phyloP scores from a whole-genome alignment of 768 basidiomycete species.

The Suillus subluteus region DNA sequence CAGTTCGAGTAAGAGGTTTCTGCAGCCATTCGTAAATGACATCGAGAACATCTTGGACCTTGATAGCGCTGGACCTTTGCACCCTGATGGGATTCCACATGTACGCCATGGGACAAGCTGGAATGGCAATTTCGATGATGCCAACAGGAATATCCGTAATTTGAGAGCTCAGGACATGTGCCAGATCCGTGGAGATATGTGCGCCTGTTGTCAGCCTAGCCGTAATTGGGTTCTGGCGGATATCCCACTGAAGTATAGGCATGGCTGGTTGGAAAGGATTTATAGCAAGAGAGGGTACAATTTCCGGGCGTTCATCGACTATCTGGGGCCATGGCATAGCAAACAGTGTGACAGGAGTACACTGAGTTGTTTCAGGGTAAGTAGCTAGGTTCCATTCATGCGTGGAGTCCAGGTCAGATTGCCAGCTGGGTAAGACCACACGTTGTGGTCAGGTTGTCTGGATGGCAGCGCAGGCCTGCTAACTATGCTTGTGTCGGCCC shows the following conservation, averaged over 20 bases:
- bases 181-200: constrained; percentile 27
- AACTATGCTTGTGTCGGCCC: neutral
- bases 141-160: constrained; percentile 26
- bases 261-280: constrained; percentile 35
- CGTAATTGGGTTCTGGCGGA: constrained; percentile 35
- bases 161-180: constrained; percentile 26
- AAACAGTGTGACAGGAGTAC: constrained; percentile 33
- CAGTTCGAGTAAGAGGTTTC: constrained; percentile 38
- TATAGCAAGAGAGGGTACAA: constrained; percentile 33
- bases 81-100: constrained; percentile 37
- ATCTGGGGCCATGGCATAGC: constrained; percentile 25
- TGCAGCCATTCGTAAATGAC: constrained; percentile 55
- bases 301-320: constrained; percentile 23
- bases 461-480: constrained; percentile 16
- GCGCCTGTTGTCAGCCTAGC: constrained; percentile 36
- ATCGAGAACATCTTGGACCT: constrained; percentile 50
- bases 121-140: constrained; percentile 29
- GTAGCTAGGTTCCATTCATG: constrained; percentile 19
- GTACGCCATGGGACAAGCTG: constrained; percentile 25
- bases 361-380: constrained; percentile 15
- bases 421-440: constrained; percentile 30
- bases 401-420: constrained; percentile 31
- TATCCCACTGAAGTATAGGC: constrained; percentile 40
- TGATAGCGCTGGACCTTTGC: constrained; percentile 42
- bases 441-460: constrained; percentile 23